These are phyloP conservation scores for Cadophora gregata DNA, from an alignment of 2,329 filamentous ascomycete genomes.

Conservation along the genomic window DNA sequence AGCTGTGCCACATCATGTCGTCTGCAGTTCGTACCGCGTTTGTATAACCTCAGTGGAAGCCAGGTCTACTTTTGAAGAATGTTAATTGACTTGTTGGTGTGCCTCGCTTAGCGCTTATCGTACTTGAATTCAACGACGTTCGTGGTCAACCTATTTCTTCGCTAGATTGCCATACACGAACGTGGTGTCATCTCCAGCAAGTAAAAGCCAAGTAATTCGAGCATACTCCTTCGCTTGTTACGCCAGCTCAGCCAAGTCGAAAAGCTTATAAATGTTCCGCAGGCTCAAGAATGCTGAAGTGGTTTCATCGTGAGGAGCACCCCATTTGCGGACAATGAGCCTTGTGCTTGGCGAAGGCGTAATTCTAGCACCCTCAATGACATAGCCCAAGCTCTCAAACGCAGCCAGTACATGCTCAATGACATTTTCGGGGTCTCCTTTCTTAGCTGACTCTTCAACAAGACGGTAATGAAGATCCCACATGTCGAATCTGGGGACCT, in stretches of 20 bases:
- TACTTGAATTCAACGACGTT: neutral
- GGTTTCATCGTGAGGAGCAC: neutral
- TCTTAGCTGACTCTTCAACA: neutral
- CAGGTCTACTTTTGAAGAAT: neutral
- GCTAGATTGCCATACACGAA: neutral
- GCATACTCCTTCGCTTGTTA: slow-evolving; percentile 4
- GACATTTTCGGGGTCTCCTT: neutral
- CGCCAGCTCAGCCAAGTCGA: neutral
- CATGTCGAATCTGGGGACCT: neutral
- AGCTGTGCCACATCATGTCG: no score
- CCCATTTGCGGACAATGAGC: neutral
- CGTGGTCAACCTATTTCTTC: neutral
- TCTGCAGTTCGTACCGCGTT: no score
- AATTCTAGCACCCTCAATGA: neutral
- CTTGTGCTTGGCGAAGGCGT: neutral
- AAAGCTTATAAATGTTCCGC: neutral
- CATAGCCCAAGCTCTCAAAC: neutral
- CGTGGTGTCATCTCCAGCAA: neutral
- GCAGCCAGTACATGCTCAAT: neutral
- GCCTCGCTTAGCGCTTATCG: neutral
- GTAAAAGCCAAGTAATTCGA: neutral
- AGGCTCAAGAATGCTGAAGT: neutral
- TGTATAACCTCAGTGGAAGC: neutral
- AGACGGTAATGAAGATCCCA: neutral
- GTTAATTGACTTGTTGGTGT: neutral